Conservation (phyloP, 1,139 yeast species). For the Kluyveromyces marxianus region DNA sequence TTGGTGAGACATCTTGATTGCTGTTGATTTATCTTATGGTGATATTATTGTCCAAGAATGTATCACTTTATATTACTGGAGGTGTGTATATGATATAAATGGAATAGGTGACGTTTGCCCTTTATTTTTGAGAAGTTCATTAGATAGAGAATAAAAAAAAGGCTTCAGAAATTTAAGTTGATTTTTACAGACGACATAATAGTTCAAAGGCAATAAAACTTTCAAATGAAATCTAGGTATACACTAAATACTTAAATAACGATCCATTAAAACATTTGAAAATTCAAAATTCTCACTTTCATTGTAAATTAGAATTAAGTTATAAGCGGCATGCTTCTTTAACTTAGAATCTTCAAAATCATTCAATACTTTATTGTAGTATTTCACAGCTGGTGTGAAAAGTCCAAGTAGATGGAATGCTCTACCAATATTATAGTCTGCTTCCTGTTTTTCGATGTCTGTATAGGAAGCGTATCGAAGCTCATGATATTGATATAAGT, state of each 20-base stretch:
- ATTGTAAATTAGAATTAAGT: constrained; percentile 65
- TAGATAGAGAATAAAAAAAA: too few species aligned
- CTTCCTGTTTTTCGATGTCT: constrained; percentile 60
- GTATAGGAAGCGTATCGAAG: constrained; percentile 31
- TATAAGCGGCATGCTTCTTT: constrained; percentile 77
- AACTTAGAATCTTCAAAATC: constrained; percentile 45
- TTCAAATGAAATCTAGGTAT: background rate
- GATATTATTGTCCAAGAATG: too few species aligned
- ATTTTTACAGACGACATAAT: too few species aligned
- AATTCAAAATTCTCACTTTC: constrained; percentile 62
- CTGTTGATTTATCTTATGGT: background rate
- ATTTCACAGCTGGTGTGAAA: constrained; percentile 59
- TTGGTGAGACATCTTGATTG: constrained; percentile 4
- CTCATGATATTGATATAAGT: constrained; percentile 61
- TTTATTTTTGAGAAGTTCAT: too few species aligned
- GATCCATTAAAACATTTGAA: constrained; percentile 56
- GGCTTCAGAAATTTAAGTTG: too few species aligned
- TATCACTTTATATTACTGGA: too few species aligned
- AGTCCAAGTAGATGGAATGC: constrained; percentile 79
- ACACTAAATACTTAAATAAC: constrained; percentile 38
- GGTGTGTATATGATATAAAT: too few species aligned
- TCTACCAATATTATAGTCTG: constrained; percentile 75
- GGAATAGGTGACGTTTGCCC: too few species aligned
- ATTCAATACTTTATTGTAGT: constrained; percentile 59
- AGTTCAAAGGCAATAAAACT: too few species aligned